Percentiles rank a stretch among this genome's conserved stretches.
These are phyloP conservation scores for Silene conica DNA, from an alignment of 148 eudicot species.

Conservation along the genomic window DNA sequence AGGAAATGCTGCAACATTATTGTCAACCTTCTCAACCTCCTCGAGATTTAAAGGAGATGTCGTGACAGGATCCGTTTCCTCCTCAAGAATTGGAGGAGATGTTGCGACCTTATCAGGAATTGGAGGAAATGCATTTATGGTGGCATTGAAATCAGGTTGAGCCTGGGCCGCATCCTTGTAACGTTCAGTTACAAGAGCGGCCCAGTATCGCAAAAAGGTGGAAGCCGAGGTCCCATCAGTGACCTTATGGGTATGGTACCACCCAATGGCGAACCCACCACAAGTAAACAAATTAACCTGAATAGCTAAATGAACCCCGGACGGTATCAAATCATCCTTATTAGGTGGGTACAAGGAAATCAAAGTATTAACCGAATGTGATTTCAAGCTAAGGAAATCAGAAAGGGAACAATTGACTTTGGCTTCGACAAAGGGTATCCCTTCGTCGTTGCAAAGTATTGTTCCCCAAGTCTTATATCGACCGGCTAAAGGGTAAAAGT, in stretches of 20 bases:
- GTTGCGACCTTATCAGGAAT: not conserved
- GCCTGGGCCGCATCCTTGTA: not conserved
- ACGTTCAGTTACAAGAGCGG: not conserved
- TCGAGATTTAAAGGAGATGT: no score
- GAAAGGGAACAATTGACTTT: not conserved
- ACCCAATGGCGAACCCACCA: constrained; percentile 1
- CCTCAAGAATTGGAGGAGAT: not conserved
- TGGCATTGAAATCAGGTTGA: not conserved
- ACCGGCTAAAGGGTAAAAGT: not conserved
- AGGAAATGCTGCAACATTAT: no score
- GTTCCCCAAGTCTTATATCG: not conserved
- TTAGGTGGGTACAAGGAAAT: not conserved
- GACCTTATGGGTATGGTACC: no score
- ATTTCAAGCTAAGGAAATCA: not conserved
- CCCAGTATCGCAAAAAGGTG: not conserved
- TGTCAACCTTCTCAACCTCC: no score
- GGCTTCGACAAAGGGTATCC: not conserved
- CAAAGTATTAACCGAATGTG: no score
- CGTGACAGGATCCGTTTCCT: no score
- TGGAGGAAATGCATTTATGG: not conserved
- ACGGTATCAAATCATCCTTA: not conserved
- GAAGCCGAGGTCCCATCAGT: not conserved
- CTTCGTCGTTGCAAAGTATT: not conserved
- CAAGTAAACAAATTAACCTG: constrained; percentile 3
- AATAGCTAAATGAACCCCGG: not conserved